These are phyloP conservation scores for Xylaria sp. DNA, from an alignment of 2,329 filamentous ascomycete species.

Conservation along the genomic window DNA sequence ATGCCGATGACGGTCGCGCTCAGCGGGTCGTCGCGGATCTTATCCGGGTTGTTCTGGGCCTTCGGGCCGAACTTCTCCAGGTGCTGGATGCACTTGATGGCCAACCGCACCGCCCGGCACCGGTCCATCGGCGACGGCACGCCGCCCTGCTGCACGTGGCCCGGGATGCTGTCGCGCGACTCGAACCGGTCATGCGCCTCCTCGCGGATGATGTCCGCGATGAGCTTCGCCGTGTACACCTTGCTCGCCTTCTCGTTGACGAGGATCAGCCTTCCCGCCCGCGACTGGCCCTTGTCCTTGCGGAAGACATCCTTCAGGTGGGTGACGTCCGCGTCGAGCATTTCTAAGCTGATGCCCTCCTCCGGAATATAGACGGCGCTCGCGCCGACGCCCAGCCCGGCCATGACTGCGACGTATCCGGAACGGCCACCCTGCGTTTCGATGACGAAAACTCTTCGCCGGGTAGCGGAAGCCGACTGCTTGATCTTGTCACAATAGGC, in stretches of 20 bases:
- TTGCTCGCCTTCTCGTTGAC: constrained; percentile 92
- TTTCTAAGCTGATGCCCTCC: constrained; percentile 91
- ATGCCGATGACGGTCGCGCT: constrained; percentile 88
- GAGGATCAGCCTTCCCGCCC: constrained; percentile 92
- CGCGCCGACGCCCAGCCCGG: constrained; percentile 88
- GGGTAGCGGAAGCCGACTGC: constrained; percentile 91
- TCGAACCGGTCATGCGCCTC: constrained; percentile 93
- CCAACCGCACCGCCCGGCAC: constrained; percentile 85
- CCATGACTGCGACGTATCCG: constrained; percentile 90
- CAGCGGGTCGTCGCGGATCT: constrained; percentile 73
- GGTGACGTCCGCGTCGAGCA: constrained; percentile 87
- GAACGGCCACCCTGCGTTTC: constrained; percentile 96
- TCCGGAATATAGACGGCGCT: constrained; percentile 95
- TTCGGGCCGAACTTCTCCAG: constrained; percentile 76
- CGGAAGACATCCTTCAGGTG: constrained; percentile 85
- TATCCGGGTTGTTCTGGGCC: constrained; percentile 55
- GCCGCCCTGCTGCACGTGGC: constrained; percentile 92
- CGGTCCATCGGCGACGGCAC: constrained; percentile 96
- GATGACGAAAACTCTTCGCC: constrained; percentile 93
- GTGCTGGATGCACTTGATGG: constrained; percentile 92
- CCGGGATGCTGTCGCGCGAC: constrained; percentile 85
- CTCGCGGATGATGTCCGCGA: constrained; percentile 93
- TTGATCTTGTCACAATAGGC: constrained; percentile 97
- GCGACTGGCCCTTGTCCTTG: constrained; percentile 82
- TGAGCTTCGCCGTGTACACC: constrained; percentile 89